Percentiles rank a stretch among this genome's conserved stretches.
phyloP scores from a whole-genome alignment of 305 asterid species.

The Striga hermonthica region DNA sequence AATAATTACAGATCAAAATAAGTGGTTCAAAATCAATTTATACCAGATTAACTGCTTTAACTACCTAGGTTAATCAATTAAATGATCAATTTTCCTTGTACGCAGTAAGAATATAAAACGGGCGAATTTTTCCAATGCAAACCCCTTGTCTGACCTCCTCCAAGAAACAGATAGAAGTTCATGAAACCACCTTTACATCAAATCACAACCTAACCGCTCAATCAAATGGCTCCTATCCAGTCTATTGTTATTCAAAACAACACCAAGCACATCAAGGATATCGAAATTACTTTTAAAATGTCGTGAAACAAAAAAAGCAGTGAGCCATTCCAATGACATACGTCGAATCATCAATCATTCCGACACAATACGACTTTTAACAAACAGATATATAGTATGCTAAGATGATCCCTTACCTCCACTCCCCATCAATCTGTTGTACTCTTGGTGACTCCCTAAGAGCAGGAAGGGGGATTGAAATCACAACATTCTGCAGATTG shows the following conservation, averaged over 20 bases:
- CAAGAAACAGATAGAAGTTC: slow-evolving; percentile 13
- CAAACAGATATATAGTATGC: slow-evolving; percentile 14
- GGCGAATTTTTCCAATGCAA: not conserved
- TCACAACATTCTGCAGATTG: slow-evolving; percentile 76
- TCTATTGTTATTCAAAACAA: not conserved
- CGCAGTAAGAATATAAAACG: not conserved
- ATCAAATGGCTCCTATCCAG: not conserved
- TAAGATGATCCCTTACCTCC: slow-evolving; percentile 56
- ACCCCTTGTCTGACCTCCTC: slow-evolving; percentile 19
- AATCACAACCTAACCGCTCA: not conserved
- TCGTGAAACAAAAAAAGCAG: not conserved
- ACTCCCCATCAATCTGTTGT: slow-evolving; percentile 82
- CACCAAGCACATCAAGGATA: slow-evolving; percentile 5
- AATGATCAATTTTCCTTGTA: not conserved
- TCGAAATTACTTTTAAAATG: not conserved
- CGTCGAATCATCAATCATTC: slow-evolving; percentile 6
- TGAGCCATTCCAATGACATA: slow-evolving; percentile 7
- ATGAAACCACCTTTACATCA: not conserved
- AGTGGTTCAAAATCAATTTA: not conserved
- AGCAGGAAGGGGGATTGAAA: slow-evolving; percentile 90
- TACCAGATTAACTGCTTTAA: no score
- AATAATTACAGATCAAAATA: not conserved
- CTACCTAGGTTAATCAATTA: no score
- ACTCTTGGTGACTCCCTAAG: slow-evolving; percentile 76
- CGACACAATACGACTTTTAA: not conserved